A percentile compares a stretch with the other conserved stretches of the same genome.
phyloP scores from a whole-genome alignment of 768 basidiomycete genomes.

The Pleurotus sapidus region DNA sequence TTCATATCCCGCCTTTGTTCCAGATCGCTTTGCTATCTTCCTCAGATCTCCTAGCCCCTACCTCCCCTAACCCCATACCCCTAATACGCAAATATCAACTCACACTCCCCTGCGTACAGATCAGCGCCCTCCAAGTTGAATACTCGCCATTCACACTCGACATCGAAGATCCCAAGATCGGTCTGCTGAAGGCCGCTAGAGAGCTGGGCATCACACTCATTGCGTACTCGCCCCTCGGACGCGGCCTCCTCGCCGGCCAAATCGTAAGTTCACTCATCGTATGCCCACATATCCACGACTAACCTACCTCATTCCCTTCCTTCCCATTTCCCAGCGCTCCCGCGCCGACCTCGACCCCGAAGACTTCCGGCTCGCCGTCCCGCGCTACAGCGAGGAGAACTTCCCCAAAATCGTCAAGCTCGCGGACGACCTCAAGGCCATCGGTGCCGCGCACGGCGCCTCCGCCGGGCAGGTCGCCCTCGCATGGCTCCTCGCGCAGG shows the following conservation, averaged over 20 bases:
- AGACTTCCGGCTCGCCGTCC: conserved; percentile 35
- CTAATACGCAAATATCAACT: no score
- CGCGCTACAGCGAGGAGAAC: conserved; percentile 37
- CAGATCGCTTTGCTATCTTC: background rate
- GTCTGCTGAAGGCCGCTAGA: conserved; percentile 34
- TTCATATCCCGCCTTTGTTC: background rate
- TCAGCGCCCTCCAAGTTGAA: conserved; percentile 30
- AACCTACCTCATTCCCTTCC: background rate
- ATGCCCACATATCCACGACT: background rate
- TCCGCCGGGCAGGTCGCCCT: conserved; percentile 7
- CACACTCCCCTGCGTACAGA: background rate
- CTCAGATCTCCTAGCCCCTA: no score
- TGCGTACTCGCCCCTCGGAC: conserved; percentile 47
- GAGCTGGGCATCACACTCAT: conserved; percentile 45
- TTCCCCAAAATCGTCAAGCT: conserved; percentile 41
- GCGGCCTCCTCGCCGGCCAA: conserved; percentile 46
- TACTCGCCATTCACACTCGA: conserved; percentile 42
- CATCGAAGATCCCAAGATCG: conserved; percentile 37
- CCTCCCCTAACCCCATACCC: no score
- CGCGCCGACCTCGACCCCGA: conserved; percentile 29
- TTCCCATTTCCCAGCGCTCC: background rate
- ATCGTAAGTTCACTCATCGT: conserved; percentile 22
- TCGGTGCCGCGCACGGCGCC: conserved; percentile 14
- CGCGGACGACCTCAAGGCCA: conserved; percentile 16
- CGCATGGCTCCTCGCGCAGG: conserved; percentile 34